phyloP scores from a whole-genome alignment of 768 basidiomycete species.

The Leccinum rimulosum region DNA sequence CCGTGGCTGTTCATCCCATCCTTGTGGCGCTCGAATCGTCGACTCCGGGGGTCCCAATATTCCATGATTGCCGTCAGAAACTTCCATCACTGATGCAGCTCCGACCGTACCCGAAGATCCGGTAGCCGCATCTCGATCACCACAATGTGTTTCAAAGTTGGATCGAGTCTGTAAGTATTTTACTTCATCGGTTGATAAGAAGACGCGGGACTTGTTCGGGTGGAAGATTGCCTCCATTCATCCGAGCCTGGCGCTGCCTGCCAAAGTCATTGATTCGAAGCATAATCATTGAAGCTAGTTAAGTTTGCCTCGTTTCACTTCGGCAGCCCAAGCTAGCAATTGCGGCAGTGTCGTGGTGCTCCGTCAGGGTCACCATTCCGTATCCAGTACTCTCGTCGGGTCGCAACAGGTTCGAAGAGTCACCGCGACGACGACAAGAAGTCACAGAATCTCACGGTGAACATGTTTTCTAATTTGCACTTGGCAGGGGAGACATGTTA shows the following conservation, averaged over 20 bases:
- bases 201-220: conserved; percentile 6
- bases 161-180: conserved; percentile 6
- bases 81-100: background rate
- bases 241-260: conserved; percentile 3
- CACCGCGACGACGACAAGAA: background rate
- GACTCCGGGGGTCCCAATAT: background rate
- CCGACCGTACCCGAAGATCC: background rate
- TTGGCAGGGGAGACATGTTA: background rate
- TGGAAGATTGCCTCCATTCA: conserved; percentile 7
- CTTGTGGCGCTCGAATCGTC: conserved; percentile 13
- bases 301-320: background rate
- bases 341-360: background rate
- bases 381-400: background rate
- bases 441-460: background rate
- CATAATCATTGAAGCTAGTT: conserved; percentile 5
- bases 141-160: conserved; percentile 1
- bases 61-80: conserved; percentile 13
- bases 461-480: background rate
- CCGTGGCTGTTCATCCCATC: conserved; percentile 9
- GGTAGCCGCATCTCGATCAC: background rate
- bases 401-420: background rate
- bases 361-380: background rate
- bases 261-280: background rate
- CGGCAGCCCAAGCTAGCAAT: background rate
- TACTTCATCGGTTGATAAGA: conserved; percentile 11